Conservation (phyloP, 1,284 basidiomycete species). For the Caloboletus inedulis region DNA sequence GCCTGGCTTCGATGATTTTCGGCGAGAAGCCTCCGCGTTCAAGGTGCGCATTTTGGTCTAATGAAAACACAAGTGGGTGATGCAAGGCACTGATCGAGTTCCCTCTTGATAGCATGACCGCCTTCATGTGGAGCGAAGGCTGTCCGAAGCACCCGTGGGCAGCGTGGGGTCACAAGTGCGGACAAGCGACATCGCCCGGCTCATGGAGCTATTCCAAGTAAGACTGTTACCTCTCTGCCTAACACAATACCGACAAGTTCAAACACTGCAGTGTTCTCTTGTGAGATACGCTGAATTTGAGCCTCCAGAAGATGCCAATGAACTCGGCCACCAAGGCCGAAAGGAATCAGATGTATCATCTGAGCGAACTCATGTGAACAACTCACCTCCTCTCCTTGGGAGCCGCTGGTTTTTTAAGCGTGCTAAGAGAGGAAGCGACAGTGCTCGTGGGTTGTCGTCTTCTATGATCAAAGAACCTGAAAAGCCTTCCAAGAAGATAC, state of each 20-base stretch:
- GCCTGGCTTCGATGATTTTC: slow-evolving; percentile 69
- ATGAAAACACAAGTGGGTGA: background rate
- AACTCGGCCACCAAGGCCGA: slow-evolving; percentile 26
- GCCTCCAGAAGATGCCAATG: slow-evolving; percentile 37
- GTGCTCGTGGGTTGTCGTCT: slow-evolving; percentile 30
- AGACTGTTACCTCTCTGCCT: slow-evolving; percentile 7
- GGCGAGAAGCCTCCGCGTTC: slow-evolving; percentile 72
- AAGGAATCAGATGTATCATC: slow-evolving; percentile 33
- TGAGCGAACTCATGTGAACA: slow-evolving; percentile 36
- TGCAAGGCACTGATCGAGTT: slow-evolving; percentile 4
- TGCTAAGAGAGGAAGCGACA: slow-evolving; percentile 26
- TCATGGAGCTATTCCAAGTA: slow-evolving; percentile 81
- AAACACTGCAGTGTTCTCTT: slow-evolving; percentile 52
- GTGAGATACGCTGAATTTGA: slow-evolving; percentile 70
- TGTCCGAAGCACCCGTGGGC: slow-evolving; percentile 41
- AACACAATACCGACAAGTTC: background rate
- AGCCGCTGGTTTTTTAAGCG: slow-evolving; percentile 35
- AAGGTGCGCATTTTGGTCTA: slow-evolving; percentile 46
- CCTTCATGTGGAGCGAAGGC: slow-evolving; percentile 61
- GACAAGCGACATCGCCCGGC: slow-evolving; percentile 75
- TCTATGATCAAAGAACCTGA: slow-evolving; percentile 34
- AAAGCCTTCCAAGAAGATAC: slow-evolving; percentile 60
- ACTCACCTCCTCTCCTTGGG: slow-evolving; percentile 30
- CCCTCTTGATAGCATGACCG: slow-evolving; percentile 57
- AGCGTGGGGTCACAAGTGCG: slow-evolving; percentile 47